Evolutionary conservation across 225 moss, liverwort and hornwort species (phyloP).

Genomic region (Physcomitrium patens): DNA sequence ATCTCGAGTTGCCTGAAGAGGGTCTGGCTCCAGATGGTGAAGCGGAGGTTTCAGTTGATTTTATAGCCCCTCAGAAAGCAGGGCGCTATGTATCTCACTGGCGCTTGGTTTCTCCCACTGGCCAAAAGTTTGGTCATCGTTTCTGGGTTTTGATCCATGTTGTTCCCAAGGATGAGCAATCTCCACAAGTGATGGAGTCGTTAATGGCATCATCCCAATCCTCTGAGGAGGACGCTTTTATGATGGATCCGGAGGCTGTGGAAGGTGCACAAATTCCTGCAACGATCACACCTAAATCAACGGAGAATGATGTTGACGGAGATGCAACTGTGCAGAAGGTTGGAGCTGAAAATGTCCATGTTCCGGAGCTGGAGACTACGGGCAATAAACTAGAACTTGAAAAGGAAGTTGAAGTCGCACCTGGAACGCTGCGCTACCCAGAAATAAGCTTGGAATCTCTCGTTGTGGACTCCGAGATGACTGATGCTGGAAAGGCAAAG

Average conservation of each 20-base stretch:
- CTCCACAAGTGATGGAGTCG: constrained; percentile 61
- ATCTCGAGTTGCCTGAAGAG: constrained; percentile 65
- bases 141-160: constrained; percentile 96
- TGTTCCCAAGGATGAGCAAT: constrained; percentile 63
- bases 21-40: constrained; percentile 71
- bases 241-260: constrained; percentile 37
- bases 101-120: constrained; percentile 77
- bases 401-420: not conserved
- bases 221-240: constrained; percentile 32
- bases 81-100: constrained; percentile 98
- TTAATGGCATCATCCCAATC: constrained; percentile 37
- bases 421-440: constrained; percentile 40
- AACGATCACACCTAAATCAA: constrained; percentile 25
- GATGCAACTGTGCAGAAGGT: constrained; percentile 16
- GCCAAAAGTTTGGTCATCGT: constrained; percentile 91
- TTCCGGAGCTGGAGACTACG: constrained; percentile 16
- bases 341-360: constrained; percentile 12
- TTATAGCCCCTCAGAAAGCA: constrained; percentile 77
- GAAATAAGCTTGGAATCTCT: constrained; percentile 54
- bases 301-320: constrained; percentile 25
- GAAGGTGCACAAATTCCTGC: constrained; percentile 14
- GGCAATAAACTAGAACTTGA: constrained; percentile 5
- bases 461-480: constrained; percentile 31
- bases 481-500: constrained; percentile 40
- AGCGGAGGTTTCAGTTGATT: constrained; percentile 79